Conservation (phyloP, 345 rosid genomes). For the Gossypium longicalyx region DNA sequence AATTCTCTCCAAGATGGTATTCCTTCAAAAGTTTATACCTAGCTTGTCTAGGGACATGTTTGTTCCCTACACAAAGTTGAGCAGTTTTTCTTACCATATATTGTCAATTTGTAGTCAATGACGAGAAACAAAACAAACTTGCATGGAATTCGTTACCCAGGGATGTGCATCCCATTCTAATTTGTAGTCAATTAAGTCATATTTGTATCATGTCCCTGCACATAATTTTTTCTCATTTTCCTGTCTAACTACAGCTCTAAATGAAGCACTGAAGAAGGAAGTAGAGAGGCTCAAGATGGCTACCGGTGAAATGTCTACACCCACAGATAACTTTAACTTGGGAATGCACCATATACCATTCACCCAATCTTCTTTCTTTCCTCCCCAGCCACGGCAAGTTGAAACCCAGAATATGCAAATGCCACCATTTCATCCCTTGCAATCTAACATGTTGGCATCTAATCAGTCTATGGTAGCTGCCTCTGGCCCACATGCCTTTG, state of each 20-base stretch:
- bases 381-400: constrained; percentile 38
- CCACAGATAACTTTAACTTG: constrained; percentile 53
- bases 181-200: neutral
- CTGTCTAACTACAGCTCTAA: constrained; percentile 46
- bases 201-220: constrained; percentile 1
- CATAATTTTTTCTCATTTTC: constrained; percentile 5
- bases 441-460: constrained; percentile 31
- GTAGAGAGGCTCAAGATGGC: constrained; percentile 73
- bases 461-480: constrained; percentile 38
- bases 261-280: constrained; percentile 84
- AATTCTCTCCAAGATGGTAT: neutral
- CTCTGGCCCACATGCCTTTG: constrained; percentile 37
- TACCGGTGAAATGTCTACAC: constrained; percentile 65
- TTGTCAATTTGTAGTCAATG: neutral
- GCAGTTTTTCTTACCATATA: neutral
- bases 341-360: constrained; percentile 66
- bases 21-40: neutral
- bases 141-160: neutral
- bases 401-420: constrained; percentile 44
- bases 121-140: neutral
- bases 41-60: neutral
- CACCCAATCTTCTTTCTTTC: constrained; percentile 41
- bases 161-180: neutral
- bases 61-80: neutral
- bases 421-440: constrained; percentile 54